A percentile compares a stretch with the other conserved stretches of the same genome.
These are phyloP conservation scores for Rhododendron williamsianum DNA, from an alignment of 148 eudicot species.

Conservation along the genomic window DNA sequence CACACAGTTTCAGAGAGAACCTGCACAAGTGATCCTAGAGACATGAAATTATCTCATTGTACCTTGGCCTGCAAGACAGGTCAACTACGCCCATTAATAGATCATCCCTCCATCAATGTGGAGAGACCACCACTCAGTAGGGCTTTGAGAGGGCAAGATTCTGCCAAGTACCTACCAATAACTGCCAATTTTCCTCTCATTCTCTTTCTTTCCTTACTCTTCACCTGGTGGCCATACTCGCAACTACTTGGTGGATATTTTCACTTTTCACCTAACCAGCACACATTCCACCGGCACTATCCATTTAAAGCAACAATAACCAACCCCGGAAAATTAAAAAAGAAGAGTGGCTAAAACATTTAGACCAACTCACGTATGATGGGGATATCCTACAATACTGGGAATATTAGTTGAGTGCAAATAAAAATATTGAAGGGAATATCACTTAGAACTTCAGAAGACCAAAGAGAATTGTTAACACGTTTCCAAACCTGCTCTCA, in stretches of 20 bases:
- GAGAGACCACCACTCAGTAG: neutral
- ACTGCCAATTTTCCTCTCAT: neutral
- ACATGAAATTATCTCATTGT: neutral
- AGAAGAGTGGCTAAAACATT: neutral
- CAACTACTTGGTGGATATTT: neutral
- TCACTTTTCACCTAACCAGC: neutral
- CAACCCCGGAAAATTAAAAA: neutral
- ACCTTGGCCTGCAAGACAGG: neutral
- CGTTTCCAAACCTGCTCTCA: neutral
- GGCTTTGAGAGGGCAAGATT: neutral
- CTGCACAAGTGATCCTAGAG: neutral
- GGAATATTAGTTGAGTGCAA: neutral
- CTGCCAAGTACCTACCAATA: neutral
- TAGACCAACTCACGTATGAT: neutral
- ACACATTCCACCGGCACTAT: neutral
- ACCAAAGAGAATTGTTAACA: neutral
- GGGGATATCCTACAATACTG: neutral
- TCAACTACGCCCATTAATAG: neutral
- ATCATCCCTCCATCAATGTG: neutral
- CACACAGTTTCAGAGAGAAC: neutral
- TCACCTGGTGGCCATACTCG: neutral
- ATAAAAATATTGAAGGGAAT: neutral
- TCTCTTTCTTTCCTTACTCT: neutral
- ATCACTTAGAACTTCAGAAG: neutral
- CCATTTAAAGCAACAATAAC: neutral